Conservation (phyloP, 1,139 yeast genomes). For the Nadsonia starkeyi-henricii region DNA sequence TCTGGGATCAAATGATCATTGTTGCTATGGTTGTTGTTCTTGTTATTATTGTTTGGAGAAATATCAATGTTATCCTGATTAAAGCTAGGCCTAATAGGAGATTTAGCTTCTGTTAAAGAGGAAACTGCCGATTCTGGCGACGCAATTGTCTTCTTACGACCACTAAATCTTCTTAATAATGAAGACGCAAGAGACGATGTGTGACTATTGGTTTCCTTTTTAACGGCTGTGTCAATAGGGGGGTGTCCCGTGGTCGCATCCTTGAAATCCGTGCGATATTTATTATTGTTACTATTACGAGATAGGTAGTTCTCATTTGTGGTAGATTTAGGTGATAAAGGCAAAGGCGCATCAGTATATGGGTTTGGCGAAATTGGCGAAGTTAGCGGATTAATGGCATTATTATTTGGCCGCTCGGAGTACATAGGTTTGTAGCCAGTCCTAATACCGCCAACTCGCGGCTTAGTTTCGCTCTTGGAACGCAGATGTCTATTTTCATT, state of each 20-base stretch:
- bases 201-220: neutral
- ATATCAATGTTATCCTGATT: too few species aligned
- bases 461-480: too few species aligned
- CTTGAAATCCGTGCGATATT: neutral
- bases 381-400: too few species aligned
- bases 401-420: too few species aligned
- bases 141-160: neutral
- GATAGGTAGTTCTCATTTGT: too few species aligned
- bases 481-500: too few species aligned
- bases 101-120: neutral
- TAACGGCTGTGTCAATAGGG: neutral
- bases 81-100: neutral
- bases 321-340: too few species aligned
- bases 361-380: too few species aligned
- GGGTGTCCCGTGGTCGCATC: neutral
- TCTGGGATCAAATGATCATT: neutral
- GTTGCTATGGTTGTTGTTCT: neutral
- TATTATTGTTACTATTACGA: neutral
- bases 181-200: slow-evolving; percentile 13
- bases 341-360: too few species aligned
- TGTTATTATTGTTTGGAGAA: neutral
- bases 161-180: slow-evolving; percentile 15
- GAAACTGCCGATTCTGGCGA: neutral
- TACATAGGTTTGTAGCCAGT: too few species aligned
- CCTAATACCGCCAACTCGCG: too few species aligned